Evolutionary conservation across 1,284 basidiomycete species (phyloP).

Genomic region (Boletellus sp.): DNA sequence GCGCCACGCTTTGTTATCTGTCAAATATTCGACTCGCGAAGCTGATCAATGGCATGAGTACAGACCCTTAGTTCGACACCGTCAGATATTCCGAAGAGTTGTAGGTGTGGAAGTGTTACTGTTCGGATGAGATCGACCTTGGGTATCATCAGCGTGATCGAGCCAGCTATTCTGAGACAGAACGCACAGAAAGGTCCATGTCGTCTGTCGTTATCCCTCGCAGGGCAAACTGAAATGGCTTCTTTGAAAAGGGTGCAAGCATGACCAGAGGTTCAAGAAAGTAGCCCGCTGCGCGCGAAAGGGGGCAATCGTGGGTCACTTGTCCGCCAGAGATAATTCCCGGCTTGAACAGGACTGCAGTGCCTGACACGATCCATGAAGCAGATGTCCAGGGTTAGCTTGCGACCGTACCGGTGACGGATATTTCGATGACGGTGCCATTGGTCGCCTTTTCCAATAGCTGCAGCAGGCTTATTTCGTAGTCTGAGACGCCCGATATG

Average conservation of each 20-base stretch:
- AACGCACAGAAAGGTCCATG: slow-evolving; percentile 77
- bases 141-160: slow-evolving; percentile 7
- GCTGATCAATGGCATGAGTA: slow-evolving; percentile 1
- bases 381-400: not conserved
- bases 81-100: slow-evolving; percentile 85
- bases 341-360: slow-evolving; percentile 86
- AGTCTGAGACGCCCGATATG: slow-evolving; percentile 53
- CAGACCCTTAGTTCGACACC: slow-evolving; percentile 80
- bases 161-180: not conserved
- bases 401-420: slow-evolving; percentile 73
- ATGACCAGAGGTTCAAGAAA: slow-evolving; percentile 90
- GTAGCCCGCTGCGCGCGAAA: slow-evolving; percentile 87
- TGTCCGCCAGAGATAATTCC: slow-evolving; percentile 87
- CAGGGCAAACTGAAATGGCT: slow-evolving; percentile 77
- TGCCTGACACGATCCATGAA: slow-evolving; percentile 52
- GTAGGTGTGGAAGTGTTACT: slow-evolving; percentile 88
- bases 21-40: not conserved
- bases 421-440: slow-evolving; percentile 94
- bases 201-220: slow-evolving; percentile 91
- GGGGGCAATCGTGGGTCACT: slow-evolving; percentile 83
- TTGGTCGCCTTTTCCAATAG: slow-evolving; percentile 92
- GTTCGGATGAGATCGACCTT: slow-evolving; percentile 87
- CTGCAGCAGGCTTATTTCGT: slow-evolving; percentile 88
- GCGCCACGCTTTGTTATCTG: slow-evolving; percentile 93
- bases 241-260: slow-evolving; percentile 92